These are phyloP conservation scores for Suhomyces ambrosiae DNA, from an alignment of 1,139 yeast genomes.

Conservation along the genomic window DNA sequence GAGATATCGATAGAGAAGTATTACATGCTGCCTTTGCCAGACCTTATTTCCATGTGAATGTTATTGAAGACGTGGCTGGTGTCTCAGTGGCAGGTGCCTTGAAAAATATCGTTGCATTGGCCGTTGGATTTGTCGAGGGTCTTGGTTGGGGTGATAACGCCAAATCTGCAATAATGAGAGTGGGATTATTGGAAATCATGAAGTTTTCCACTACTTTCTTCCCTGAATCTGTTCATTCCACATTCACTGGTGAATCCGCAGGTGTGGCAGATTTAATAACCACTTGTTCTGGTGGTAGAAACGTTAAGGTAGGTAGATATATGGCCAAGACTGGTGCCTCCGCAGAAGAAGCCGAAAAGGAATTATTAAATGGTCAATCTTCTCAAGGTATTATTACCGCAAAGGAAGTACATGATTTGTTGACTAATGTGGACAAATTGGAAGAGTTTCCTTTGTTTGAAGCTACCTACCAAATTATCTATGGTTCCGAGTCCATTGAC, in stretches of 20 bases:
- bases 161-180: slow-evolving; percentile 52
- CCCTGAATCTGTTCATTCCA: slow-evolving; percentile 42
- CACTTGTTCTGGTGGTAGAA: slow-evolving; percentile 53
- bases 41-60: slow-evolving; percentile 51
- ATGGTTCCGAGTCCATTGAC: slow-evolving; percentile 44
- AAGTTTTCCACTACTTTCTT: slow-evolving; percentile 43
- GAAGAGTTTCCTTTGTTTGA: slow-evolving; percentile 50
- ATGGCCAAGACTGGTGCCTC: slow-evolving; percentile 50
- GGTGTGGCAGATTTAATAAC: slow-evolving; percentile 56
- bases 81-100: slow-evolving; percentile 54
- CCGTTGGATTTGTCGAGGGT: slow-evolving; percentile 54
- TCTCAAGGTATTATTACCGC: slow-evolving; percentile 53
- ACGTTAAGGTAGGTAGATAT: slow-evolving; percentile 50
- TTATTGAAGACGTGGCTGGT: slow-evolving; percentile 51
- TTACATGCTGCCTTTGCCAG: slow-evolving; percentile 51
- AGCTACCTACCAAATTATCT: slow-evolving; percentile 50
- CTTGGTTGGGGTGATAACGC: slow-evolving; percentile 57
- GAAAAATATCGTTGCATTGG: slow-evolving; percentile 50
- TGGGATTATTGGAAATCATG: slow-evolving; percentile 48
- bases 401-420: slow-evolving; percentile 51
- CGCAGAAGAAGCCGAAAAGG: slow-evolving; percentile 48
- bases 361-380: slow-evolving; percentile 52
- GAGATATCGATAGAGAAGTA: slow-evolving; percentile 43
- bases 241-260: slow-evolving; percentile 51
- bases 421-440: slow-evolving; percentile 34